Evolutionary conservation across 2,329 filamentous ascomycete species (phyloP).

Genomic region (Nemania abortiva): DNA sequence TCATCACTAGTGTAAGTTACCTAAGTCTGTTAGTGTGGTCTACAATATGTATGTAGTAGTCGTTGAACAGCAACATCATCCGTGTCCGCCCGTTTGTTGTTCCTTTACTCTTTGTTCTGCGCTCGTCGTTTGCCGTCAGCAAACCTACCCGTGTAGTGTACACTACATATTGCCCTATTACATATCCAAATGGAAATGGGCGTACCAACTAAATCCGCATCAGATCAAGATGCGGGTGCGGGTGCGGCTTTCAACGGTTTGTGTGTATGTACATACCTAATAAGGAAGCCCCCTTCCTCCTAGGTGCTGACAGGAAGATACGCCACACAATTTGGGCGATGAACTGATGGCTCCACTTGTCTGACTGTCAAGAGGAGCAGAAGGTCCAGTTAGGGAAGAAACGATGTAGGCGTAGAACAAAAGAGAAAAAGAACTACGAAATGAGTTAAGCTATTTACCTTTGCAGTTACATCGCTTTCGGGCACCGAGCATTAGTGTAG

Average conservation of each 20-base stretch:
- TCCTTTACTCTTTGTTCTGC: background rate
- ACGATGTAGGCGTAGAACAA: background rate
- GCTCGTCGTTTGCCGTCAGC: background rate
- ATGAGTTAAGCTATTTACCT: conserved; percentile 18
- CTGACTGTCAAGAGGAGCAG: conserved; percentile 33
- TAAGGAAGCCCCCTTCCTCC: conserved; percentile 1
- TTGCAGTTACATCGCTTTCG: conserved; percentile 13
- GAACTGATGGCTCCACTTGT: conserved; percentile 23
- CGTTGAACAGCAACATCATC: background rate
- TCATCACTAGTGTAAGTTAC: conserved; percentile 3
- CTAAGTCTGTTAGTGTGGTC: background rate
- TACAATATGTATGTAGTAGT: background rate
- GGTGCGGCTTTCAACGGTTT: conserved; percentile 30
- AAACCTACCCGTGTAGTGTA: background rate
- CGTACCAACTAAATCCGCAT: background rate
- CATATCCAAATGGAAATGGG: background rate
- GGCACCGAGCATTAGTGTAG: conserved; percentile 7
- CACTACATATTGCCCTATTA: background rate
- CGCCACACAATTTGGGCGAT: conserved; percentile 4
- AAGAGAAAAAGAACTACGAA: conserved; percentile 3
- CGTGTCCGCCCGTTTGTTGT: background rate
- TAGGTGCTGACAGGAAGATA: conserved; percentile 35
- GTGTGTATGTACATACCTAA: background rate
- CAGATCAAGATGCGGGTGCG: conserved; percentile 23
- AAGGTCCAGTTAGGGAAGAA: conserved; percentile 11